phyloP scores from a whole-genome alignment of 2,329 filamentous ascomycete genomes.

The Aspergillus sp. region DNA sequence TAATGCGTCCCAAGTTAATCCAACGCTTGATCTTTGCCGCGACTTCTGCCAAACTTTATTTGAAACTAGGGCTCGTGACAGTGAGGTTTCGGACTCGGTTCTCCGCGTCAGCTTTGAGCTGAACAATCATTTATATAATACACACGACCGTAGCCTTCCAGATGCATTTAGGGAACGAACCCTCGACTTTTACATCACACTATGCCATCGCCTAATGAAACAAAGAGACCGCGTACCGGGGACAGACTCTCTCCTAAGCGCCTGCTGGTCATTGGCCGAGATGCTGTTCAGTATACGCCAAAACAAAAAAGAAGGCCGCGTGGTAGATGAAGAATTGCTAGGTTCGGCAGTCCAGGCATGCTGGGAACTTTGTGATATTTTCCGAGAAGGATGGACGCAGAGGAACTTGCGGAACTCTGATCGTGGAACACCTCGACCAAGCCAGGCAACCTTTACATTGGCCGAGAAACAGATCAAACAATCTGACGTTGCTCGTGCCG shows the following conservation, averaged over 20 bases:
- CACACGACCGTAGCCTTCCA: slow-evolving; percentile 79
- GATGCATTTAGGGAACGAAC: slow-evolving; percentile 87
- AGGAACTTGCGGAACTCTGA: slow-evolving; percentile 67
- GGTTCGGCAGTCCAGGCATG: slow-evolving; percentile 88
- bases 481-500: slow-evolving; percentile 34
- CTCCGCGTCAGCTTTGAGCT: slow-evolving; percentile 90
- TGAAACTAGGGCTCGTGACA: slow-evolving; percentile 74
- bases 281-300: slow-evolving; percentile 91
- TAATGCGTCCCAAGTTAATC: slow-evolving; percentile 65
- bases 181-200: slow-evolving; percentile 87
- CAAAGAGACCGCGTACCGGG: slow-evolving; percentile 76
- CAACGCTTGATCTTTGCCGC: slow-evolving; percentile 81
- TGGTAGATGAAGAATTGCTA: slow-evolving; percentile 77
- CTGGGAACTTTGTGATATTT: slow-evolving; percentile 92
- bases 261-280: slow-evolving; percentile 88
- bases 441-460: slow-evolving; percentile 72
- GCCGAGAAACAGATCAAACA: slow-evolving; percentile 51
- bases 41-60: slow-evolving; percentile 92
- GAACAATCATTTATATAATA: slow-evolving; percentile 93
- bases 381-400: slow-evolving; percentile 88
- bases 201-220: slow-evolving; percentile 96
- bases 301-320: slow-evolving; percentile 70
- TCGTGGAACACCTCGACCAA: slow-evolving; percentile 78
- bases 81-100: slow-evolving; percentile 81
- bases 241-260: slow-evolving; percentile 77